A percentile compares a stretch with the other conserved stretches of the same genome.
Conservation (phyloP, 306 rosid species). For the Ochetophila trinervis region DNA sequence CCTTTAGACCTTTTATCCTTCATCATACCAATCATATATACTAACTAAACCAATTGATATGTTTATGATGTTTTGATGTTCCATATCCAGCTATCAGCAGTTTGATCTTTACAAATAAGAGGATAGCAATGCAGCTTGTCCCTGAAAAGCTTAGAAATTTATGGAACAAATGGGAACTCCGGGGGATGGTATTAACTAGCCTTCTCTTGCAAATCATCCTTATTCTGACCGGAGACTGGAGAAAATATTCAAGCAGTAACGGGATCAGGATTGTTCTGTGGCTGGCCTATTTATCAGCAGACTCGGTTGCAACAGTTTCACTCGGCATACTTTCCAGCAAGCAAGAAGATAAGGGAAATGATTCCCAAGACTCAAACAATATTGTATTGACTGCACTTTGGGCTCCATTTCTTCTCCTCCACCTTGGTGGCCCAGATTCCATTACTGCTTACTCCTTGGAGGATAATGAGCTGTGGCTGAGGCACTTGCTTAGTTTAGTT, state of each 20-base stretch:
- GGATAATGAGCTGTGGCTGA: conserved; percentile 38
- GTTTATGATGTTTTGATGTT: no score
- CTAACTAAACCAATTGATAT: no score
- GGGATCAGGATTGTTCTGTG: conserved; percentile 17
- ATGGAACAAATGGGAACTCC: conserved; percentile 29
- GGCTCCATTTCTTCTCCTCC: conserved; percentile 43
- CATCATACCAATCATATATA: no score
- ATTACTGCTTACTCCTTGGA: conserved; percentile 35
- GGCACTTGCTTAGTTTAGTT: conserved; percentile 18
- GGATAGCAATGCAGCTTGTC: conserved; percentile 10
- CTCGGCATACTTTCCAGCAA: conserved; percentile 28
- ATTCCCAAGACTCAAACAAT: no score
- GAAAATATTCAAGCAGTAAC: conserved; percentile 12
- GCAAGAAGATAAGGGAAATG: not conserved
- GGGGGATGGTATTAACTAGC: conserved; percentile 15
- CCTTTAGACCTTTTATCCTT: no score
- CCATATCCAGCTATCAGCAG: no score
- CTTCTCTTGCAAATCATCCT: conserved; percentile 28
- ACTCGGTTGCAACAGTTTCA: conserved; percentile 25
- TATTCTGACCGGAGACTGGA: conserved; percentile 23
- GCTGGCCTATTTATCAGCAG: conserved; percentile 35
- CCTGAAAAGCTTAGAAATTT: not conserved
- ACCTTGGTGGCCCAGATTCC: conserved; percentile 42
- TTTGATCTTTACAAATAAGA: not conserved
- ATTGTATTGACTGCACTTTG: conserved; percentile 29